Conservation (phyloP, 2,329 filamentous ascomycete species). For the Diaporthe batatas region DNA sequence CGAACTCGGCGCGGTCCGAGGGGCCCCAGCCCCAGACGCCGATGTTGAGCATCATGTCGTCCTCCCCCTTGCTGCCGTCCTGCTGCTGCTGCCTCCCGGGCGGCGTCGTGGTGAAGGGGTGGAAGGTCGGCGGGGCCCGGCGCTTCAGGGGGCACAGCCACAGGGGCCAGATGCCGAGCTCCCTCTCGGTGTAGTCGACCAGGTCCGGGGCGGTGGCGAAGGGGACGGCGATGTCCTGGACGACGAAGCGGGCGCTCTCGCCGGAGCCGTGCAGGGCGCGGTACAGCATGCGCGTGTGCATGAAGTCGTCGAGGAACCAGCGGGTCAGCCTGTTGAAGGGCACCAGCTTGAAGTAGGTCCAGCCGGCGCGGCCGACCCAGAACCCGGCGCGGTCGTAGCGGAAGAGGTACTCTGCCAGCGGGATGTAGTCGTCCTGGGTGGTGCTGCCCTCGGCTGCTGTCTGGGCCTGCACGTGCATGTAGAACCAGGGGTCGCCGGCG, state of each 20-base stretch:
- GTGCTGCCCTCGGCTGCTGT: constrained; percentile 47
- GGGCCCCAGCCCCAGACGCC: constrained; percentile 87
- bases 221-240: constrained; percentile 75
- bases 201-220: constrained; percentile 66
- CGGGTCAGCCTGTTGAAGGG: constrained; percentile 76
- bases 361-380: constrained; percentile 77
- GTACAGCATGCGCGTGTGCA: constrained; percentile 82
- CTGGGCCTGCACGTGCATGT: constrained; percentile 73
- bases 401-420: constrained; percentile 80
- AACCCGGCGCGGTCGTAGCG: constrained; percentile 82
- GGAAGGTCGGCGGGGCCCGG: constrained; percentile 65
- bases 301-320: constrained; percentile 78
- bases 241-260: constrained; percentile 73
- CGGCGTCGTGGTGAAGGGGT: constrained; percentile 61
- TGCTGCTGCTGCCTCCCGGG: background rate
- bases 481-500: constrained; percentile 80
- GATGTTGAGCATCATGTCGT: constrained; percentile 68
- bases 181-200: constrained; percentile 65
- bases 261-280: constrained; percentile 77
- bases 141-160: constrained; percentile 71
- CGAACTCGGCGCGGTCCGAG: constrained; percentile 67
- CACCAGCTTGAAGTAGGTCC: constrained; percentile 74
- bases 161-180: constrained; percentile 70
- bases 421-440: constrained; percentile 68
- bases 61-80: constrained; percentile 43